These are phyloP conservation scores for Pelargonium australe DNA, from an alignment of 441 rosid species.

Conservation along the genomic window DNA sequence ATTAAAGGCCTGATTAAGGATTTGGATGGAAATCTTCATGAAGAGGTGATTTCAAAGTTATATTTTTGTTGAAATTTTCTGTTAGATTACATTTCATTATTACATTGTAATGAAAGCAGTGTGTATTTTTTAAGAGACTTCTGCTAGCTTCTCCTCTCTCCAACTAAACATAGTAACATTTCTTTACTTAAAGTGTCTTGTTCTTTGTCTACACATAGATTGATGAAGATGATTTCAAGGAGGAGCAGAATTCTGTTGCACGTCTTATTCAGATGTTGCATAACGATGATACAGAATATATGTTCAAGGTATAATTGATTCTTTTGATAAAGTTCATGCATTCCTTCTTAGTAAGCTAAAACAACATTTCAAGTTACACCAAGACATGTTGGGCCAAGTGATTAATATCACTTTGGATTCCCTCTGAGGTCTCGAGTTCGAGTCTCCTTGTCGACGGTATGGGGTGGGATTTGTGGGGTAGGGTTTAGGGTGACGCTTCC, in stretches of 20 bases:
- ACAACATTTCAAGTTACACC: constrained; percentile 7
- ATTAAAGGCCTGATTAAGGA: constrained; percentile 88
- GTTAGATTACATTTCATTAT: too few species aligned
- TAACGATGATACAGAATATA: constrained; percentile 84
- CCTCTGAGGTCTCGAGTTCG: too few species aligned
- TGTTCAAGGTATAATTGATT: constrained; percentile 66
- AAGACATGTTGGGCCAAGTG: too few species aligned
- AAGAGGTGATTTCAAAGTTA: constrained; percentile 42
- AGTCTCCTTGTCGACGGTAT: too few species aligned
- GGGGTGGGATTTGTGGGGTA: too few species aligned
- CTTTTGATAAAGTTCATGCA: constrained; percentile 1
- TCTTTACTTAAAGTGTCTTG: constrained; percentile 11
- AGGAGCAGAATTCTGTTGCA: constrained; percentile 94
- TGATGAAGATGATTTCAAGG: constrained; percentile 93
- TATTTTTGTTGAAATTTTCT: too few species aligned
- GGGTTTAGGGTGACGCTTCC: too few species aligned
- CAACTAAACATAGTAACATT: neutral
- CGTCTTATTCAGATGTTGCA: constrained; percentile 87
- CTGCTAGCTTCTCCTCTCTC: neutral
- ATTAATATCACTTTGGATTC: too few species aligned
- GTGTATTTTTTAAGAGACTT: constrained; percentile 3
- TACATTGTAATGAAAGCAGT: too few species aligned
- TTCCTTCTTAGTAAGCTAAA: neutral
- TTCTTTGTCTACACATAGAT: constrained; percentile 33
- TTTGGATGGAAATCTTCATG: constrained; percentile 56